Percentiles rank a stretch among this genome's conserved stretches.
phyloP scores from a whole-genome alignment of 2,329 filamentous ascomycete genomes.

The Epicoccum sorghinum region DNA sequence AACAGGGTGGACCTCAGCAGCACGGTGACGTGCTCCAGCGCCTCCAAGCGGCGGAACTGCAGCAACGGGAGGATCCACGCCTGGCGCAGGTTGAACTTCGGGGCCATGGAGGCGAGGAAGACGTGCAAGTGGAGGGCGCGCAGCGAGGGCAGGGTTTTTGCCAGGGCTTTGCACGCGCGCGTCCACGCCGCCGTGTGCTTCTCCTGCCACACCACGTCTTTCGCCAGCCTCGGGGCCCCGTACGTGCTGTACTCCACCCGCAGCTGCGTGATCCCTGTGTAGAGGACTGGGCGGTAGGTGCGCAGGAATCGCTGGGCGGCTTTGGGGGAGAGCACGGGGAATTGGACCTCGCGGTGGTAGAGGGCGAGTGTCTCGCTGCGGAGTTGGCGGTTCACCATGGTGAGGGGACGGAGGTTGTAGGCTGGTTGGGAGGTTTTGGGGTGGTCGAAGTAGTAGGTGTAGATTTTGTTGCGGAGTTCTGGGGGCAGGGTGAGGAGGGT shows the following conservation, averaged over 20 bases:
- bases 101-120: conserved; percentile 20
- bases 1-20: conserved; percentile 12
- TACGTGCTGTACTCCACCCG: conserved; percentile 42
- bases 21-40: not conserved
- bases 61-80: conserved; percentile 36
- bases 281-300: conserved; percentile 27
- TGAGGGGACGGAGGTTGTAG: conserved; percentile 33
- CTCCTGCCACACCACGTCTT: conserved; percentile 28
- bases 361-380: conserved; percentile 32
- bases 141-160: conserved; percentile 30
- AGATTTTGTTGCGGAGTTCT: conserved; percentile 59
- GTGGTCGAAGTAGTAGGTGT: conserved; percentile 44
- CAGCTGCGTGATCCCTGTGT: conserved; percentile 30
- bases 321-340: conserved; percentile 37
- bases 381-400: conserved; percentile 38
- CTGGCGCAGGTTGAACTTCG: conserved; percentile 31
- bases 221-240: conserved; percentile 20
- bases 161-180: conserved; percentile 24
- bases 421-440: conserved; percentile 29
- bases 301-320: conserved; percentile 28
- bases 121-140: conserved; percentile 31
- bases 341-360: conserved; percentile 38
- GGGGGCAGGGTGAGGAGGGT: conserved; percentile 51
- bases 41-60: conserved; percentile 33
- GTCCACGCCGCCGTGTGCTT: conserved; percentile 35